These are phyloP conservation scores for Mitragyna speciosa DNA, from an alignment of 257 asterid species.

Conservation along the genomic window DNA sequence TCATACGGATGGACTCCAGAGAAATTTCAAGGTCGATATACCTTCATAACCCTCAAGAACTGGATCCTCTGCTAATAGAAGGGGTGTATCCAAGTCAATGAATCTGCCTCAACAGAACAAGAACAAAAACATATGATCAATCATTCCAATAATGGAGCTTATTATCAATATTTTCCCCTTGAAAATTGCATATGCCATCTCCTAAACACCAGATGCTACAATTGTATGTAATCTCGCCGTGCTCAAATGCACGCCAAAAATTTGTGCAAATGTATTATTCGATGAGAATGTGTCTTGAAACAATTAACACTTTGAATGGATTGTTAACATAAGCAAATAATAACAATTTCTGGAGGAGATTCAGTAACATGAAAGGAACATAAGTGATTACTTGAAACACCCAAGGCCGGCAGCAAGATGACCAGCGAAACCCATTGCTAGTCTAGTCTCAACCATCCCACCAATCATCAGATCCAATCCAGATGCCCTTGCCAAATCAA, in stretches of 20 bases:
- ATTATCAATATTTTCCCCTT: not conserved
- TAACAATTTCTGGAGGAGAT: not conserved
- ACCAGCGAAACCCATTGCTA: conserved; percentile 95
- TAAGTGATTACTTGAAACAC: conserved; percentile 73
- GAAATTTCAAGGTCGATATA: conserved; percentile 17
- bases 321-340: not conserved
- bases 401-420: conserved; percentile 92
- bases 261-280: too few species aligned
- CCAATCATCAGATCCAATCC: conserved; percentile 87
- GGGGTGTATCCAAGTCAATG: conserved; percentile 85
- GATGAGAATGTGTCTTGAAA: not conserved
- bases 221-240: not conserved
- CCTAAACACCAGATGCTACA: not conserved
- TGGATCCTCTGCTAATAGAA: conserved; percentile 88
- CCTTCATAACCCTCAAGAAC: conserved; percentile 88
- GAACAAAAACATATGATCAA: not conserved
- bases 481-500: conserved; percentile 59
- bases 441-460: conserved; percentile 95
- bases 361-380: conserved; percentile 7
- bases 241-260: not conserved
- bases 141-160: not conserved
- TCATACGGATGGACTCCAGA: conserved; percentile 6
- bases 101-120: conserved; percentile 45
- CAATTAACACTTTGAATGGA: not conserved
- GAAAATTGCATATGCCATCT: not conserved